Conservation (phyloP, 371 early-diverging fungal species). For the Mucor irregularis region DNA sequence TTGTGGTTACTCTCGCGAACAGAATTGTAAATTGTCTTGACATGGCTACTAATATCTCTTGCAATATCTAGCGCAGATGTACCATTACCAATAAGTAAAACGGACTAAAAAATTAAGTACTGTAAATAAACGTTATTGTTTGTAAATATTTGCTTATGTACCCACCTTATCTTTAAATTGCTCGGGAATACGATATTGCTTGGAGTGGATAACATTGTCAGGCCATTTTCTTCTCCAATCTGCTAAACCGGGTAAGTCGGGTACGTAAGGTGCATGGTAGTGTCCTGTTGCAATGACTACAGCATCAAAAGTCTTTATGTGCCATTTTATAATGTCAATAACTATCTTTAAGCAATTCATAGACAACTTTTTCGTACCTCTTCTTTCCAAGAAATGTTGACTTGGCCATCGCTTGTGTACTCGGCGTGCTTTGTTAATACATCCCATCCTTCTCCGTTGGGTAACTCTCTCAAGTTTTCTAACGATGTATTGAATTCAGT, state of each 20-base stretch:
- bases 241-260: slow-evolving; percentile 46
- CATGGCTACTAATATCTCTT: slow-evolving; percentile 12
- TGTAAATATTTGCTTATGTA: background rate
- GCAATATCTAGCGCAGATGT: slow-evolving; percentile 51
- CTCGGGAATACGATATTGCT: slow-evolving; percentile 52
- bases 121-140: no score
- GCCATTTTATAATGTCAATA: background rate
- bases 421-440: slow-evolving; percentile 18
- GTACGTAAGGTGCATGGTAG: slow-evolving; percentile 54
- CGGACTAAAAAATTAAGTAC: slow-evolving; percentile 16
- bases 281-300: slow-evolving; percentile 65
- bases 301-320: slow-evolving; percentile 43
- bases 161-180: slow-evolving; percentile 43
- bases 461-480: slow-evolving; percentile 22
- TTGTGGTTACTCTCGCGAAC: slow-evolving; percentile 42
- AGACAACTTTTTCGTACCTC: slow-evolving; percentile 19
- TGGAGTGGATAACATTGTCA: slow-evolving; percentile 45
- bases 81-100: slow-evolving; percentile 53
- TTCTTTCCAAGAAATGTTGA: slow-evolving; percentile 20
- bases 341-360: background rate
- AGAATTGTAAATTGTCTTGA: slow-evolving; percentile 11
- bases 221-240: slow-evolving; percentile 12
- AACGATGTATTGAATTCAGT: slow-evolving; percentile 37
- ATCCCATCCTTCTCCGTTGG: slow-evolving; percentile 17
- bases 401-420: background rate